Conservation (phyloP, 139 green algal species). For the Coccomyxa sp. region DNA sequence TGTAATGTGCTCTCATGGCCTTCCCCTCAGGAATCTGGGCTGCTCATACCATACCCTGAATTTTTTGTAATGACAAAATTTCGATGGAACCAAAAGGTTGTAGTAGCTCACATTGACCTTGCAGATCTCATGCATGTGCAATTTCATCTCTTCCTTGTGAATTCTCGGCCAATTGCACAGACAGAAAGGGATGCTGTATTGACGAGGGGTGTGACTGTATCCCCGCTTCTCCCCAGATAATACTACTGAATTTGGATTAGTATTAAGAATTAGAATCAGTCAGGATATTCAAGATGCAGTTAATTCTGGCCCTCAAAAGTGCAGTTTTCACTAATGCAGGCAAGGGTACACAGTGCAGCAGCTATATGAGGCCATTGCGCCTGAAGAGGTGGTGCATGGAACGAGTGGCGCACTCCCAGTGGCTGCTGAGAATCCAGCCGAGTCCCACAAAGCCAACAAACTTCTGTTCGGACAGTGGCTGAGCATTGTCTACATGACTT, state of each 20-base stretch:
- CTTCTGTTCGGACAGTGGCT: constrained; percentile 45
- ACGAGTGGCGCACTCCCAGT: neutral
- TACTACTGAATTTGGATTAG: neutral
- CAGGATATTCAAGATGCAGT: neutral
- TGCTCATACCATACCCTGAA: neutral
- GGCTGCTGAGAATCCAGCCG: neutral
- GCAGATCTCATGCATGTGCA: no score
- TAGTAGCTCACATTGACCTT: no score
- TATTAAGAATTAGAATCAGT: neutral
- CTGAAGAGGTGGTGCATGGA: neutral
- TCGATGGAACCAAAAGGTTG: no score
- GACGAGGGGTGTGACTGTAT: neutral
- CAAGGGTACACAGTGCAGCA: neutral
- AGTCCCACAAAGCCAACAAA: constrained; percentile 22
- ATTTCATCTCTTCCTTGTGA: no score
- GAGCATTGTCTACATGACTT: constrained; percentile 47
- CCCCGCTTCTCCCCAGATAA: neutral
- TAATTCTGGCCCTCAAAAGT: no score
- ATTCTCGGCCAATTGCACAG: no score
- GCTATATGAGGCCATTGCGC: neutral
- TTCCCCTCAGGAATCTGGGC: neutral
- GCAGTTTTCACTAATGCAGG: neutral
- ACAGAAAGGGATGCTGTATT: neutral
- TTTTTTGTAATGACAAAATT: neutral
- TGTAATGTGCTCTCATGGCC: neutral